Evolutionary conservation across 2,329 filamentous ascomycete species (phyloP), one percentile per base, ranked within the genome.

Genomic region (Aspergillus pseudonomiae): DNA sequence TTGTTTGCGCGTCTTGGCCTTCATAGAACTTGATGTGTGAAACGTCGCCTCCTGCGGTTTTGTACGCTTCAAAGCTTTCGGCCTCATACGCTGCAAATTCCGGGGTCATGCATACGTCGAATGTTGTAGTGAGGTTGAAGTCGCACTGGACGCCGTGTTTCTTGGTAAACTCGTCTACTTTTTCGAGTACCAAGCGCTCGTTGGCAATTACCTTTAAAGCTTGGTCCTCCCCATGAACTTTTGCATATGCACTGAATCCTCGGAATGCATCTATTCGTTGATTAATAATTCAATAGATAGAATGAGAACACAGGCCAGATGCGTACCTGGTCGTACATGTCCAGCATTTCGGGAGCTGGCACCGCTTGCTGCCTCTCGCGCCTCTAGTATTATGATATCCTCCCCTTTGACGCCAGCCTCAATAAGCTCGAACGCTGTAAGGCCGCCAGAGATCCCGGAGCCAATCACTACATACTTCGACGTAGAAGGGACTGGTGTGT

Each of bases 61-160:
- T 71, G 61, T 78, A 83, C 48, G 74, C 76, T 26, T 76, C 67
- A 28, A 81, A 71, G 61, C 76, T 80, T 28, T 76, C 71, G 3
- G 76, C 77, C 64, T 82, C 80, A 61, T 82, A 81, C 24, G 73
- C 73, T 10, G 81, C 81, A 63, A 83, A 84, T 41, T 81, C 81
- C 0, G 72, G 71, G 0, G 81, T 83, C 71, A 84, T 73, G 66
- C 82, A 84, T 10, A 83, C 80, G 61, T 84, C 82, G 30, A 54
- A 36, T 36, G 52, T 54, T 24, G 30, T 54, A 4, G 52, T 54
- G 10, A 36, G 30, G 19, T 54, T 36, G n/a, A 54, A 54, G 10
- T 54, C 52, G 28, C 52, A 54, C 10, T 54, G 11, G 4, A 54
- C 52, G 24, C 19, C 6, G 4, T 54, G n/a, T 19, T 36, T 54